phyloP scores from a whole-genome alignment of 2,329 filamentous ascomycete species.

The Neocucurbitaria cava region DNA sequence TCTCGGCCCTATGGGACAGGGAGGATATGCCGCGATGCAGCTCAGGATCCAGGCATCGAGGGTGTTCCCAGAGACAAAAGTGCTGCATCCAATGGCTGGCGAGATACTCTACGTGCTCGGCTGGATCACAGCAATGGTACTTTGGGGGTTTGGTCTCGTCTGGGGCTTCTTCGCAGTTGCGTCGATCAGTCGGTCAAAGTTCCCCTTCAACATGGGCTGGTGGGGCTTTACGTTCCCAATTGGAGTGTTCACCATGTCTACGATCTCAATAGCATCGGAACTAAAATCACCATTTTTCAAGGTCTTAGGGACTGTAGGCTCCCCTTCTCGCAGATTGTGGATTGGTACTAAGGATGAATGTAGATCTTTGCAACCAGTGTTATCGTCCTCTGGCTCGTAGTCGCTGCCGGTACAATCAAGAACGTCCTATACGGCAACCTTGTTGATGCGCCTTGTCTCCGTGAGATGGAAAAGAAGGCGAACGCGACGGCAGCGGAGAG shows the following conservation, averaged over 20 bases:
- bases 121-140: conserved; percentile 56
- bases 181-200: conserved; percentile 52
- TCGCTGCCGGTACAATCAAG: conserved; percentile 57
- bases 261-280: conserved; percentile 56
- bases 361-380: conserved; percentile 58
- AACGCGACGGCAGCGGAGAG: conserved; percentile 10
- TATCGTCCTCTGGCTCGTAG: conserved; percentile 62
- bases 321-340: neutral
- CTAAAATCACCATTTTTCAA: conserved; percentile 63
- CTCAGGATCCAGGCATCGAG: conserved; percentile 54
- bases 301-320: conserved; percentile 57
- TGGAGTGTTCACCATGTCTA: conserved; percentile 56
- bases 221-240: conserved; percentile 67
- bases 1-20: conserved; percentile 70
- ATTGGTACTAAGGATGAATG: neutral
- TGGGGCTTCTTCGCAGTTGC: conserved; percentile 63
- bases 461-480: conserved; percentile 32
- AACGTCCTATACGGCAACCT: conserved; percentile 58
- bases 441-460: conserved; percentile 62
- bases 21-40: conserved; percentile 65
- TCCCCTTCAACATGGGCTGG: conserved; percentile 69
- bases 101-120: conserved; percentile 66
- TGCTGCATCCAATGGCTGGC: conserved; percentile 53
- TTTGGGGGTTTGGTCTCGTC: conserved; percentile 63
- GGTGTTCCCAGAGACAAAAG: conserved; percentile 49